Percentiles rank a stretch among this genome's conserved stretches.
Conservation (phyloP, 495 filamentous ascomycete genomes). For the Aspergillus heteromorphus region DNA sequence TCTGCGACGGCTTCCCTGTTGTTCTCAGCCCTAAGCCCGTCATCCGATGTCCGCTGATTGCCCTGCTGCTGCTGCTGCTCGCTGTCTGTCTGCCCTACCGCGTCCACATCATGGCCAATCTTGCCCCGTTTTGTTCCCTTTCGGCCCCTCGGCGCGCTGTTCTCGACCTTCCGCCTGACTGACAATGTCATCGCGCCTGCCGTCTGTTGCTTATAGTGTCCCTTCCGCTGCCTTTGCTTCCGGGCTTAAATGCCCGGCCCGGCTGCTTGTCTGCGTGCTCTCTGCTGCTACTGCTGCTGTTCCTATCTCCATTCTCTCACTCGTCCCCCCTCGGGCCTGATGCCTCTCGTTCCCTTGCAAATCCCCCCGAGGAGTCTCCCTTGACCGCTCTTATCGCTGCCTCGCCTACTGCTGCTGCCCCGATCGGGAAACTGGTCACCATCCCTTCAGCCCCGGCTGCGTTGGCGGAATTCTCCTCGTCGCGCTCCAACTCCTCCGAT, state of each 20-base stretch:
- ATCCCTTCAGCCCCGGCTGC: not conserved
- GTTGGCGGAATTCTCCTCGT: not conserved
- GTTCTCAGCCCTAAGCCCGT: conserved; percentile 3
- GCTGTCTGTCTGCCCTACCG: not conserved
- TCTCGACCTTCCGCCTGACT: conserved; percentile 20
- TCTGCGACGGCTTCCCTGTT: not conserved
- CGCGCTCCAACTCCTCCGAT: conserved; percentile 8
- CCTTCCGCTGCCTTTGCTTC: conserved; percentile 8
- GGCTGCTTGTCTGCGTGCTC: conserved; percentile 6
- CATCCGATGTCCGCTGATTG: not conserved
- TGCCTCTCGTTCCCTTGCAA: conserved; percentile 2
- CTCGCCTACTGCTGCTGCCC: conserved; percentile 5
- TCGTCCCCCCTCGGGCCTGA: not conserved
- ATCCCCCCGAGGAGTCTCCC: conserved; percentile 5
- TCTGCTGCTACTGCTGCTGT: conserved; percentile 2
- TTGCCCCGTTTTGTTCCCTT: not conserved
- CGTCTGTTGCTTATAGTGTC: conserved; percentile 21
- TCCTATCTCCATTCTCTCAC: conserved; percentile 1
- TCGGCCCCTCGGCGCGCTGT: conserved; percentile 9
- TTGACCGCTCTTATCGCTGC: conserved; percentile 13
- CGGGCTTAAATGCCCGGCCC: conserved; percentile 9
- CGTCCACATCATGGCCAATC: not conserved
- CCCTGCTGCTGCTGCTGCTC: not conserved
- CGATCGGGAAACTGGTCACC: conserved; percentile 16
- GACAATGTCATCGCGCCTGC: conserved; percentile 11